Evolutionary conservation across 2,329 filamentous ascomycete species (phyloP).

Genomic region (Fusarium protoensiforme): DNA sequence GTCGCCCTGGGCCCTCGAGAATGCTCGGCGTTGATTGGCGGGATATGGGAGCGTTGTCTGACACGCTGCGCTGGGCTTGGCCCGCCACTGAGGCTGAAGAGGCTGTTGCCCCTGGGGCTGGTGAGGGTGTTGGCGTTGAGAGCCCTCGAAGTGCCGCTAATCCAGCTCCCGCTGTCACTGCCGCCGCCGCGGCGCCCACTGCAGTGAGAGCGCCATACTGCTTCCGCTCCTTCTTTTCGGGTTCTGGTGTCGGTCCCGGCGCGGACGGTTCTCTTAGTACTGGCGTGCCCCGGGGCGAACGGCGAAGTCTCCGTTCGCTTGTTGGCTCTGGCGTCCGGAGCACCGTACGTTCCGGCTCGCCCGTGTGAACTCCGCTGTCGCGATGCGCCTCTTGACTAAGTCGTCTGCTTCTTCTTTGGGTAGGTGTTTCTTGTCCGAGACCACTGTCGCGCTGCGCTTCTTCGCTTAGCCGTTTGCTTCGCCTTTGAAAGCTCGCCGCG

Average conservation of each 20-base stretch:
- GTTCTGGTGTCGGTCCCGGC: constrained; percentile 54
- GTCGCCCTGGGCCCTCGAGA: constrained; percentile 46
- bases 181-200: constrained; percentile 19
- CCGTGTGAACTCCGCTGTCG: constrained; percentile 69
- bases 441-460: constrained; percentile 64
- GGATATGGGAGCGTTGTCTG: constrained; percentile 46
- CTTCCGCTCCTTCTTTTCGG: constrained; percentile 53
- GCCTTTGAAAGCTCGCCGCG: constrained; percentile 51
- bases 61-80: constrained; percentile 48
- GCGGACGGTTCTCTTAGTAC: constrained; percentile 53
- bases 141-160: constrained; percentile 29
- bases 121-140: constrained; percentile 24
- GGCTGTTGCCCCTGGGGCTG: constrained; percentile 10
- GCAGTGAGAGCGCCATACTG: constrained; percentile 44
- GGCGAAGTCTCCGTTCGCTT: constrained; percentile 42
- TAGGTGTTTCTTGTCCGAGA: constrained; percentile 55
- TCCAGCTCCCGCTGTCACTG: constrained; percentile 24
- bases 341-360: constrained; percentile 44
- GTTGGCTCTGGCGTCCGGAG: constrained; percentile 44
- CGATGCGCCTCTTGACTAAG: constrained; percentile 52
- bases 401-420: constrained; percentile 50
- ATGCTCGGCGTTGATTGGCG: constrained; percentile 34
- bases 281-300: constrained; percentile 52
- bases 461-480: constrained; percentile 49
- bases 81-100: constrained; percentile 6